These are phyloP conservation scores for Neurospora terricola DNA, from an alignment of 495 filamentous ascomycete species.

Conservation along the genomic window DNA sequence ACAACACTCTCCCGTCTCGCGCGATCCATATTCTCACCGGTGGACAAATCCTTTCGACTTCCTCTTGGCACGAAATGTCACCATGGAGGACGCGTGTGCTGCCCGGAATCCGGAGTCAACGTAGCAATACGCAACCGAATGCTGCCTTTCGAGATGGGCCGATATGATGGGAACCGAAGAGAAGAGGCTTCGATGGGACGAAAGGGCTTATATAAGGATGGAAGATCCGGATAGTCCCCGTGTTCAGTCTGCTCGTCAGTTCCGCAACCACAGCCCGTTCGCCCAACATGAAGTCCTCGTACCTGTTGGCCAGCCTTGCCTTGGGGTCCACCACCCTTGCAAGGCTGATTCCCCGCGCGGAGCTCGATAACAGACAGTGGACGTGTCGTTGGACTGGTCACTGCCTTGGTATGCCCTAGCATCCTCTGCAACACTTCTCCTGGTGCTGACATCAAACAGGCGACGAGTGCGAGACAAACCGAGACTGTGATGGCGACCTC, in stretches of 20 bases:
- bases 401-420: constrained; percentile 13
- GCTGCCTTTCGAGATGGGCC: not conserved
- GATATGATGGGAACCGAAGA: not conserved
- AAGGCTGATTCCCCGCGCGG: not conserved
- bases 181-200: not conserved
- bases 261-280: not conserved
- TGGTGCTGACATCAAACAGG: constrained; percentile 8
- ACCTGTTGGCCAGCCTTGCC: not conserved
- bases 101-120: not conserved
- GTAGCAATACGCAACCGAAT: not conserved
- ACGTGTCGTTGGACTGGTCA: constrained; percentile 16
- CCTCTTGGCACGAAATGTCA: not conserved
- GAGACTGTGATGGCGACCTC: constrained; percentile 15
- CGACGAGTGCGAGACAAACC: constrained; percentile 11
- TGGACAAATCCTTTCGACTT: not conserved
- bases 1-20: not conserved
- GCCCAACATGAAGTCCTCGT: not conserved
- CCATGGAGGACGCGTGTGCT: not conserved
- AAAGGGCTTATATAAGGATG: not conserved
- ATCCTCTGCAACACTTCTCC: not conserved
- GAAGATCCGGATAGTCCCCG: not conserved
- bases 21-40: not conserved
- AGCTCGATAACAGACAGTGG: not conserved
- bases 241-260: not conserved
- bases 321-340: not conserved